Evolutionary conservation across 306 rosid genomes (phyloP).

Genomic region (Pterocarpus macrocarpus): DNA sequence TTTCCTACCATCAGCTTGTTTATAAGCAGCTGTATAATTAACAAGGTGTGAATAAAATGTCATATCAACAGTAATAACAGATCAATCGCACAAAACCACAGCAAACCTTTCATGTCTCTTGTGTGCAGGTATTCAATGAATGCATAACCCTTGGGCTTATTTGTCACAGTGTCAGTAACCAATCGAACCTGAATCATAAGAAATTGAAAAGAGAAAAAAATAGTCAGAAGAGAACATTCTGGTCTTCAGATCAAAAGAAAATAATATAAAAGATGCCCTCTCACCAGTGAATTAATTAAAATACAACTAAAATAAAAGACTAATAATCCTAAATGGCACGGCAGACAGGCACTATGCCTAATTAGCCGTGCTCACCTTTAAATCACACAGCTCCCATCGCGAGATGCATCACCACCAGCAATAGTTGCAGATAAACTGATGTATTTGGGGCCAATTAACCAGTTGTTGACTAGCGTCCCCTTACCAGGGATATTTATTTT

Average conservation of each 20-base stretch:
- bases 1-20: slow-evolving; percentile 99
- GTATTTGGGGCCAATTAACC: slow-evolving; percentile 92
- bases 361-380: slow-evolving; percentile 99
- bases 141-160: slow-evolving; percentile 93
- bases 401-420: slow-evolving; percentile 99
- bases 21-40: slow-evolving; percentile 86
- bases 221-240: slow-evolving; percentile 46
- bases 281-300: slow-evolving; percentile 41
- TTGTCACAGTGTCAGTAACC: slow-evolving; percentile 73
- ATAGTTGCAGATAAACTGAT: slow-evolving; percentile 91
- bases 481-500: slow-evolving; percentile 89
- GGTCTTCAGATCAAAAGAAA: slow-evolving; percentile 44
- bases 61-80: neutral
- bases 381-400: slow-evolving; percentile 84
- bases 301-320: slow-evolving; percentile 40
- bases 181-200: slow-evolving; percentile 73
- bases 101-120: slow-evolving; percentile 97
- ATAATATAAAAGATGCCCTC: slow-evolving; percentile 38
- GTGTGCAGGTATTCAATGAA: slow-evolving; percentile 96
- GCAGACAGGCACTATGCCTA: slow-evolving; percentile 99
- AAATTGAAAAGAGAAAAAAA: slow-evolving; percentile 34
- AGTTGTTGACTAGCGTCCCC: slow-evolving; percentile 92
- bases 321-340: slow-evolving; percentile 96
- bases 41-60: slow-evolving; percentile 27
- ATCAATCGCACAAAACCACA: slow-evolving; percentile 25